phyloP scores from a whole-genome alignment of 2,329 filamentous ascomycete genomes.

The Beauveria rudraprayagi region DNA sequence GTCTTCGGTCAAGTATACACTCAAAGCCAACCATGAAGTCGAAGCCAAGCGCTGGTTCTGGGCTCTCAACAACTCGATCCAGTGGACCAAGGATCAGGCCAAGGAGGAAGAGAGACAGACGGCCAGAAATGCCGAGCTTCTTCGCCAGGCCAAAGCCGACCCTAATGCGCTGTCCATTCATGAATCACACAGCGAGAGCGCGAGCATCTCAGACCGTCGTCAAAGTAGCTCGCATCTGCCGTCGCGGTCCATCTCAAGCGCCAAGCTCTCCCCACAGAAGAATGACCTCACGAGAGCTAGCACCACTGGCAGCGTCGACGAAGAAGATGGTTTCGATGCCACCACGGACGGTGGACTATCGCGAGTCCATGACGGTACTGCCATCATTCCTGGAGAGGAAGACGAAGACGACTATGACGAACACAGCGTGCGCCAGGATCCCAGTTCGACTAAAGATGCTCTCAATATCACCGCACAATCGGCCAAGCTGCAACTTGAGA shows the following conservation, averaged over 20 bases:
- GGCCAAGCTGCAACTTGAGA: conserved; percentile 83
- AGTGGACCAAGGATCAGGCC: conserved; percentile 95
- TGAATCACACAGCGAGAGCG: conserved; percentile 42
- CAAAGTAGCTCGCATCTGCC: conserved; percentile 37
- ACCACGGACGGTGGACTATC: conserved; percentile 36
- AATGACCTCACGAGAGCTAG: conserved; percentile 33
- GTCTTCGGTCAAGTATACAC: conserved; percentile 94
- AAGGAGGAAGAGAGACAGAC: conserved; percentile 78
- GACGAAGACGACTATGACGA: conserved; percentile 73
- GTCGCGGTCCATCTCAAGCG: conserved; percentile 21
- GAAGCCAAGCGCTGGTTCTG: conserved; percentile 99
- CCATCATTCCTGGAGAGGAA: conserved; percentile 33
- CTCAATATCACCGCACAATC: conserved; percentile 97
- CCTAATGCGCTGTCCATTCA: conserved; percentile 37
- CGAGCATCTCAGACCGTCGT: conserved; percentile 40
- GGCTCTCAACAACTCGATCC: conserved; percentile 97
- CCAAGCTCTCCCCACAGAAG: conserved; percentile 24
- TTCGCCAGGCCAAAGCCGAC: conserved; percentile 74
- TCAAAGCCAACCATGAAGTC: conserved; percentile 96
- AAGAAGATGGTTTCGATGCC: conserved; percentile 44
- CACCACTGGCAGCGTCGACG: conserved; percentile 41
- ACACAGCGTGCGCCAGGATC: conserved; percentile 66
- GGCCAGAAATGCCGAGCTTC: conserved; percentile 63
- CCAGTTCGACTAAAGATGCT: conserved; percentile 76
- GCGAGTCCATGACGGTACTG: conserved; percentile 27